A percentile compares a stretch with the other conserved stretches of the same genome.
phyloP scores from a whole-genome alignment of 2,329 filamentous ascomycete species.

The Chaetomiaceae sp. region DNA sequence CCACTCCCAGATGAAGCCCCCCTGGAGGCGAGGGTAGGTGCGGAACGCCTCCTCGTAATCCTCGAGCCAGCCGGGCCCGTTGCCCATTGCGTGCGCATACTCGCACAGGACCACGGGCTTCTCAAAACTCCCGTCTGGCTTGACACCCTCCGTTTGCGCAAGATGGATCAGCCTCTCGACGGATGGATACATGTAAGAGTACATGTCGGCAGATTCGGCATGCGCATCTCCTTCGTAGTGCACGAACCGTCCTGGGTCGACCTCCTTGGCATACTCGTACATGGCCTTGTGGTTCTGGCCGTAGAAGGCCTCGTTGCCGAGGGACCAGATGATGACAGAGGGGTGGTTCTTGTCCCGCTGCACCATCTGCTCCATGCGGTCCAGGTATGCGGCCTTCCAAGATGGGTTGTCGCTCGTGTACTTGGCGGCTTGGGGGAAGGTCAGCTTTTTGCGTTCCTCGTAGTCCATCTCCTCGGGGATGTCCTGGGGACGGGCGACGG shows the following conservation, averaged over 20 bases:
- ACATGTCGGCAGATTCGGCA: constrained; percentile 60
- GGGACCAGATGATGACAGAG: constrained; percentile 67
- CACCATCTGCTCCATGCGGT: constrained; percentile 60
- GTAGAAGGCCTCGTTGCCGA: constrained; percentile 71
- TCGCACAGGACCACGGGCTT: constrained; percentile 60
- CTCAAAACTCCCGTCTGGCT: constrained; percentile 39
- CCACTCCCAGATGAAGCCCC: constrained; percentile 66
- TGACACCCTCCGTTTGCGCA: constrained; percentile 40
- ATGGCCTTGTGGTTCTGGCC: constrained; percentile 64
- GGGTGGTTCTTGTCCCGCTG: constrained; percentile 67
- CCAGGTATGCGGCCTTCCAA: constrained; percentile 62
- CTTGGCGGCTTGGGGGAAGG: constrained; percentile 49
- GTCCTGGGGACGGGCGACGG: constrained; percentile 45
- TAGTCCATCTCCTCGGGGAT: constrained; percentile 55
- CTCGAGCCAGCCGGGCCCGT: constrained; percentile 64
- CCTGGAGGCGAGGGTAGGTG: constrained; percentile 56
- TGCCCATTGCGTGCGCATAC: constrained; percentile 66
- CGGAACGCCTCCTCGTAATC: constrained; percentile 65
- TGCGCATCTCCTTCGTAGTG: constrained; percentile 64
- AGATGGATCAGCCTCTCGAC: constrained; percentile 48
- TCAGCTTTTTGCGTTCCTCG: constrained; percentile 55
- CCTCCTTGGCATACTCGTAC: constrained; percentile 56
- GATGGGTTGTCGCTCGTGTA: constrained; percentile 58
- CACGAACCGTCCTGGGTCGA: constrained; percentile 55
- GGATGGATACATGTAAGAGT: constrained; percentile 62